Evolutionary conservation across 2,329 filamentous ascomycete species (phyloP).

Genomic region (Helotiales sp.): DNA sequence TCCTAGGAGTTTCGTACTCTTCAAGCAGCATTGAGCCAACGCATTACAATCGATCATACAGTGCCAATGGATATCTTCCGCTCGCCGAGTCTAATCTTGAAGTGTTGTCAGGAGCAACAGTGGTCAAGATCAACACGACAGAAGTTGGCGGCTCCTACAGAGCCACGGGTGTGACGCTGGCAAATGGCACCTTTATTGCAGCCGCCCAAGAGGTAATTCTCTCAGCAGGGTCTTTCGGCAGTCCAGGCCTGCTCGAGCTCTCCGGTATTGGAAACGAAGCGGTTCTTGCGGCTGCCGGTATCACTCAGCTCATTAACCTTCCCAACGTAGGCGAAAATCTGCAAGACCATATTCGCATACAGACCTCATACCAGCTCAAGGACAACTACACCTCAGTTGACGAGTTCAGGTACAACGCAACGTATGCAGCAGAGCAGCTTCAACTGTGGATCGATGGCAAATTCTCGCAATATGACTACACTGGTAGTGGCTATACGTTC

Average conservation of each 20-base stretch:
- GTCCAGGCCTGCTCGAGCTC: conserved; percentile 52
- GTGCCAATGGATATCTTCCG: conserved; percentile 46
- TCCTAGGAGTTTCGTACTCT: conserved; percentile 50
- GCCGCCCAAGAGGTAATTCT: conserved; percentile 46
- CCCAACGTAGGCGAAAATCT: conserved; percentile 54
- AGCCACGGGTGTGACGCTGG: conserved; percentile 21
- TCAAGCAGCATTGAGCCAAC: conserved; percentile 49
- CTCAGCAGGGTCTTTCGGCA: conserved; percentile 51
- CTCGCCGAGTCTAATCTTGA: conserved; percentile 61
- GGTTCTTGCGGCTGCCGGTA: conserved; percentile 45
- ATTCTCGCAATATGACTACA: conserved; percentile 25
- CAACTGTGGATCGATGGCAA: conserved; percentile 19
- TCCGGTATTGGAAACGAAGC: conserved; percentile 48
- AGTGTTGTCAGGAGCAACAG: conserved; percentile 80
- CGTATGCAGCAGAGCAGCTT: conserved; percentile 38
- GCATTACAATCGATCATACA: conserved; percentile 50
- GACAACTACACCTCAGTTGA: conserved; percentile 21
- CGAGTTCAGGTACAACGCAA: conserved; percentile 23
- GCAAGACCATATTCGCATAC: conserved; percentile 41
- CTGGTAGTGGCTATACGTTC: conserved; percentile 40
- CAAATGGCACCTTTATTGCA: conserved; percentile 11
- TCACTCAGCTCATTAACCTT: conserved; percentile 43
- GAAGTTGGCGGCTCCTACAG: conserved; percentile 3
- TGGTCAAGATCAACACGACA: conserved; percentile 67
- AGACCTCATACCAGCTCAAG: conserved; percentile 26